Evolutionary conservation across 2,329 filamentous ascomycete species (phyloP).

Genomic region (Cryphonectria nitschkei): DNA sequence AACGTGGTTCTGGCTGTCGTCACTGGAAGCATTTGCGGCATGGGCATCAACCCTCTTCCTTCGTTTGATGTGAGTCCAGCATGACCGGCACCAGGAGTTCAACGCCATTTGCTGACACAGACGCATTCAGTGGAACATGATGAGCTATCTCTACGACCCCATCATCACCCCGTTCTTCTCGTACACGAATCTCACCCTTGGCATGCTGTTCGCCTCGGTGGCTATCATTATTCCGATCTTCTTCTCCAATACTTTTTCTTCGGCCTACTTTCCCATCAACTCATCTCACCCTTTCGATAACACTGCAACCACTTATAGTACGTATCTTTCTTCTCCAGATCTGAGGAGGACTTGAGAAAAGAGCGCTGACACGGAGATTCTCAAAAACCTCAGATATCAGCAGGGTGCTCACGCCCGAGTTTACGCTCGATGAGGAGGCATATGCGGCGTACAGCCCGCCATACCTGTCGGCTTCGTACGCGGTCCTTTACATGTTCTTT

Average conservation of each 20-base stretch:
- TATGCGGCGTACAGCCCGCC: constrained; percentile 35
- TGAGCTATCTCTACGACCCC: constrained; percentile 35
- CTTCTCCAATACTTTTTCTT: constrained; percentile 18
- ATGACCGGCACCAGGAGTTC: constrained; percentile 19
- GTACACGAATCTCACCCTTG: constrained; percentile 65
- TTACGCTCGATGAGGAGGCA: constrained; percentile 32
- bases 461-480: constrained; percentile 32
- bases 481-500: constrained; percentile 54
- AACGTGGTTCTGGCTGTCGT: constrained; percentile 39
- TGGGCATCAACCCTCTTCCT: constrained; percentile 42
- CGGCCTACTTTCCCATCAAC: constrained; percentile 54
- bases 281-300: constrained; percentile 56
- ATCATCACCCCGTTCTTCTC: constrained; percentile 56
- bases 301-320: constrained; percentile 52
- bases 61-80: constrained; percentile 47
- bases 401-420: constrained; percentile 19
- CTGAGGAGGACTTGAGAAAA: no score
- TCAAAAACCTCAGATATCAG: constrained; percentile 4
- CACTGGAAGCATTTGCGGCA: constrained; percentile 40
- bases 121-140: constrained; percentile 21
- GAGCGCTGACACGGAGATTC: neutral
- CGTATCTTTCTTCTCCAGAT: constrained; percentile 30
- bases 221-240: constrained; percentile 49
- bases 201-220: constrained; percentile 58
- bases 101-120: constrained; percentile 4